phyloP scores from a whole-genome alignment of 139 green algal genomes.

The Tetradesmus obliquus region DNA sequence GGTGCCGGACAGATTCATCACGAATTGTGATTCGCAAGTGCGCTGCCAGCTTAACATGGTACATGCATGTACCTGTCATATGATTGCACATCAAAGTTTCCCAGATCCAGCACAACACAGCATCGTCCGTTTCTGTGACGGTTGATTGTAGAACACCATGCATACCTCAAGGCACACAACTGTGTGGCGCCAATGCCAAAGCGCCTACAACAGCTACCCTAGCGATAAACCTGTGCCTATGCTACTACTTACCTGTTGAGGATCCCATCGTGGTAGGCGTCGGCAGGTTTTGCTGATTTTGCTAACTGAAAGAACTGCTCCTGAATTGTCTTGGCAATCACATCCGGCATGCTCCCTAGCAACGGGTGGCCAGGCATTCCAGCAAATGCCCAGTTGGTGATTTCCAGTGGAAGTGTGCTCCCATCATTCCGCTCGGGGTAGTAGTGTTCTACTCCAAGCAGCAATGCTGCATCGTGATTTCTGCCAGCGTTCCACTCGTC shows the following conservation, averaged over 20 bases:
- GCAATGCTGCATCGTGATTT: neutral
- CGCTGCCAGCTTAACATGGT: too few species aligned
- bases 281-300: too few species aligned
- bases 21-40: too few species aligned
- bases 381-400: conserved; percentile 22
- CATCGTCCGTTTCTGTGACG: too few species aligned
- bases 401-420: neutral
- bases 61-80: too few species aligned
- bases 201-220: neutral
- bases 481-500: conserved; percentile 22
- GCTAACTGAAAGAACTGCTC: neutral
- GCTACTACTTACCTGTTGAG: too few species aligned
- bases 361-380: neutral
- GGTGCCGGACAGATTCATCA: too few species aligned
- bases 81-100: too few species aligned
- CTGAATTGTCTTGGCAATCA: neutral
- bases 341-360: neutral
- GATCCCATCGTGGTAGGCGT: too few species aligned
- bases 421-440: neutral
- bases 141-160: neutral
- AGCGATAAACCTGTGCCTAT: too few species aligned
- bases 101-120: too few species aligned
- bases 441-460: conserved; percentile 19
- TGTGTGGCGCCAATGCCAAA: too few species aligned
- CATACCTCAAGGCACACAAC: neutral